Evolutionary conservation across 2,329 filamentous ascomycete genomes (phyloP).

Genomic region (Diaporthe batatas): DNA sequence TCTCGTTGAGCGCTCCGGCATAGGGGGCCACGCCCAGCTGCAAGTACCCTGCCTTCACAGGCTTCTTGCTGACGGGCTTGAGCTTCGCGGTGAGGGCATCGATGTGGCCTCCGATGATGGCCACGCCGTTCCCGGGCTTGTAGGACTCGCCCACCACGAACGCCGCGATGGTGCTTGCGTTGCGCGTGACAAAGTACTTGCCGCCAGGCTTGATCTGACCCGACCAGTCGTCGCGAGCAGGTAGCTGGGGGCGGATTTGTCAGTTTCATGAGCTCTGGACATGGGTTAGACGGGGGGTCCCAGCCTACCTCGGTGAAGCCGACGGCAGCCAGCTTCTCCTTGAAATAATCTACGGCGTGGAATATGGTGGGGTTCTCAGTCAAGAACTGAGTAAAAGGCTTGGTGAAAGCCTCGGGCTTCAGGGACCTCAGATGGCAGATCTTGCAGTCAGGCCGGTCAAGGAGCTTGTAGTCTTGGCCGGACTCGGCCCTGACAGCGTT

Average conservation of each 20-base stretch:
- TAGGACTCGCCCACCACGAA: constrained; percentile 88
- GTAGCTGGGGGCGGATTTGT: constrained; percentile 65
- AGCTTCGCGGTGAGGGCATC: constrained; percentile 91
- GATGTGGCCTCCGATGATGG: constrained; percentile 91
- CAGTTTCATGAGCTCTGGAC: constrained; percentile 34
- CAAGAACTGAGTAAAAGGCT: constrained; percentile 90
- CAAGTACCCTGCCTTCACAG: constrained; percentile 86
- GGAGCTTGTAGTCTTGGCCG: constrained; percentile 28
- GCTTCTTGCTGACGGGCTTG: constrained; percentile 90
- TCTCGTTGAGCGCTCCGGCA: constrained; percentile 86
- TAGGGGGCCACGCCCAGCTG: constrained; percentile 95
- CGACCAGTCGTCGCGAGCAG: constrained; percentile 83
- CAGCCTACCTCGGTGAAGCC: constrained; percentile 79
- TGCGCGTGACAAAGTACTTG: constrained; percentile 90
- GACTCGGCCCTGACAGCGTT: constrained; percentile 3
- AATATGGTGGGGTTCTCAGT: constrained; percentile 93
- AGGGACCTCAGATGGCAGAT: constrained; percentile 46
- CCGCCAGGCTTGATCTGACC: constrained; percentile 80
- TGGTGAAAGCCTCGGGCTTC: constrained; percentile 76
- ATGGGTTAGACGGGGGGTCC: too few species aligned
- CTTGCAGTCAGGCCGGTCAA: constrained; percentile 25
- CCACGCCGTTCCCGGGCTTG: constrained; percentile 85
- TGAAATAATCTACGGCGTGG: constrained; percentile 86
- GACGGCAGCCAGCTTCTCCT: constrained; percentile 75
- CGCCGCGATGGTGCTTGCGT: constrained; percentile 86